These are phyloP conservation scores for Thraustochytrium striatum DNA, from an alignment of 352 stramenopile species.

Conservation along the genomic window DNA sequence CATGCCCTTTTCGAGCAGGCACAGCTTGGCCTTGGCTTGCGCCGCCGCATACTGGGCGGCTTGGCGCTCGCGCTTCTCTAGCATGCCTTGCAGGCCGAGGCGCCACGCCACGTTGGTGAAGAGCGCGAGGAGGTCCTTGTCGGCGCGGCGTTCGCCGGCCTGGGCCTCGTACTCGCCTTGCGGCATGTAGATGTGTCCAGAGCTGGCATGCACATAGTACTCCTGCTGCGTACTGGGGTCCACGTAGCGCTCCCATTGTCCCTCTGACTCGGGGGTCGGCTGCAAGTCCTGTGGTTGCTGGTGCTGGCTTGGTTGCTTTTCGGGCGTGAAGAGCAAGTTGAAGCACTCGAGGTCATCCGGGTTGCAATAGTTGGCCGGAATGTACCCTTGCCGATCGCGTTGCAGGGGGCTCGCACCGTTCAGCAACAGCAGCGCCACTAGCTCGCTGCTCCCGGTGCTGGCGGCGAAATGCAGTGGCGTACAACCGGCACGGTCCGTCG, in stretches of 20 bases:
- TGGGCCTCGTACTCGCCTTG: constrained; percentile 10
- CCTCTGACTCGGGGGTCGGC: too few species aligned
- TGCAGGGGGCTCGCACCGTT: constrained; percentile 11
- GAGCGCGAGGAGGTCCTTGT: constrained; percentile 2
- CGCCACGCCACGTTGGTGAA: constrained; percentile 39
- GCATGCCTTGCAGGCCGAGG: constrained; percentile 20
- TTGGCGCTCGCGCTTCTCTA: constrained; percentile 16
- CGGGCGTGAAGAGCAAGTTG: constrained; percentile 22
- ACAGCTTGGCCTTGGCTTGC: constrained; percentile 25
- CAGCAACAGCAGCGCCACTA: constrained; percentile 17
- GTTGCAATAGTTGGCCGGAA: constrained; percentile 23
- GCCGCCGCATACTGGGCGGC: neutral
- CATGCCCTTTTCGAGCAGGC: constrained; percentile 29
- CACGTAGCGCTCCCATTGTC: constrained; percentile 21
- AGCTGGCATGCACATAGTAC: too few species aligned
- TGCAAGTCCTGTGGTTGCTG: too few species aligned
- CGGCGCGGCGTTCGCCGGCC: constrained; percentile 4
- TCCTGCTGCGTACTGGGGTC: neutral
- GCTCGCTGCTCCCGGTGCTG: neutral
- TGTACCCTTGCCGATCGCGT: constrained; percentile 14
- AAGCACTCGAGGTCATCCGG: constrained; percentile 19
- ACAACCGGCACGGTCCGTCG: constrained; percentile 27
- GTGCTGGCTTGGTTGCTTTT: neutral
- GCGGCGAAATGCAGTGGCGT: constrained; percentile 36
- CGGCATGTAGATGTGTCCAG: too few species aligned